A percentile compares a stretch with the other conserved stretches of the same genome.
Conservation (phyloP, 192 early-diverging fungal genomes). For the Mortierella alpina region DNA sequence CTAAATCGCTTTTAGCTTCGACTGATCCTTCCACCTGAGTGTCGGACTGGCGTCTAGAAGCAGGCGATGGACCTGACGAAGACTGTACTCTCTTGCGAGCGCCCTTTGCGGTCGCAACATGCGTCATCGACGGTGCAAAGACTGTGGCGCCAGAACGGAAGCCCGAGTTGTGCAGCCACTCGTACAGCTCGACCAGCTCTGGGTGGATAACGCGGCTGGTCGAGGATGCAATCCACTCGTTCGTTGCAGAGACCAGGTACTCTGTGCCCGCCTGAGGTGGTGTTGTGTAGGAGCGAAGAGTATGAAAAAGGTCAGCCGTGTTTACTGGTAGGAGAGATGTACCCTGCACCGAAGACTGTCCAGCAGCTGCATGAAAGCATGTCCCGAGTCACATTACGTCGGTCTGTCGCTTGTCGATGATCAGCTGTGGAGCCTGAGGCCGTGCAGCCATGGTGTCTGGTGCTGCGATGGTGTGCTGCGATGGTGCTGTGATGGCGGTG, state of each 20-base stretch:
- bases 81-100: slow-evolving; percentile 21
- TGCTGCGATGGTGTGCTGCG: background rate
- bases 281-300: background rate
- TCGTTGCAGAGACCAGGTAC: slow-evolving; percentile 29
- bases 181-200: slow-evolving; percentile 49
- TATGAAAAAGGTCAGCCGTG: background rate
- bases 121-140: slow-evolving; percentile 5
- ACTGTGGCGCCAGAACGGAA: slow-evolving; percentile 10
- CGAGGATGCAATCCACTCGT: slow-evolving; percentile 39
- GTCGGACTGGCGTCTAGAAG: background rate
- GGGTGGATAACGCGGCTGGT: slow-evolving; percentile 27
- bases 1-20: no score
- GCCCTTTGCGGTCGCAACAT: background rate
- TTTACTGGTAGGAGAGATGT: background rate
- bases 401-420: slow-evolving; percentile 36
- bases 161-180: slow-evolving; percentile 46
- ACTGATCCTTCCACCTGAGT: no score
- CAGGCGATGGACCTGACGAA: background rate
- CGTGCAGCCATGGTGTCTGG: slow-evolving; percentile 4
- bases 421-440: slow-evolving; percentile 9
- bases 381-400: slow-evolving; percentile 13
- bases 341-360: background rate
- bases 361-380: background rate
- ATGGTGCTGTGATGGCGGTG: no score
- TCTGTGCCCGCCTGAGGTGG: slow-evolving; percentile 28